These are phyloP conservation scores for Lactifluus hygrophoroides DNA, from an alignment of 768 basidiomycete genomes.

Conservation along the genomic window DNA sequence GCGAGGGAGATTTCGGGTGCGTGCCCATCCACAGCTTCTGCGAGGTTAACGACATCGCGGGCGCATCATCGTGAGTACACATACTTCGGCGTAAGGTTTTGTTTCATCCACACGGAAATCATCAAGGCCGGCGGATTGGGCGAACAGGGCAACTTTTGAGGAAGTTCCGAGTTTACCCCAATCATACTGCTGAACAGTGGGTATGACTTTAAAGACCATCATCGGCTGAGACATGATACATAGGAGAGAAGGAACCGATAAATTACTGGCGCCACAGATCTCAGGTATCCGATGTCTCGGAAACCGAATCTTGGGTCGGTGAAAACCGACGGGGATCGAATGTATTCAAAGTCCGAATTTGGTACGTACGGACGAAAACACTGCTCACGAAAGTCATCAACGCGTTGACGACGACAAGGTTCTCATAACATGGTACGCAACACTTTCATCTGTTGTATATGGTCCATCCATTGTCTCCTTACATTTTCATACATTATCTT, in stretches of 20 bases:
- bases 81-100: conserved; percentile 88
- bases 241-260: background rate
- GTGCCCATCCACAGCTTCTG: conserved; percentile 98
- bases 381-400: background rate
- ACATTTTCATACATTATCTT: background rate
- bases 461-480: no score
- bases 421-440: conserved; percentile 29
- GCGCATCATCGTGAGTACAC: conserved; percentile 19
- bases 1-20: conserved; percentile 67
- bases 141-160: conserved; percentile 87
- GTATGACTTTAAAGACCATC: conserved; percentile 68
- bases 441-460: no score
- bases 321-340: background rate
- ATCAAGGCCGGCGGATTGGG: conserved; percentile 47
- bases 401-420: conserved; percentile 24
- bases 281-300: no score
- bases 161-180: conserved; percentile 83
- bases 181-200: conserved; percentile 85
- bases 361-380: background rate
- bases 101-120: conserved; percentile 61
- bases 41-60: background rate
- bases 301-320: background rate
- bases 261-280: background rate
- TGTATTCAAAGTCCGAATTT: background rate
- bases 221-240: conserved; percentile 1